Percentiles rank a stretch among this genome's conserved stretches.
These are phyloP conservation scores for Penicillium salamii DNA, from an alignment of 495 filamentous ascomycete genomes.

Conservation along the genomic window DNA sequence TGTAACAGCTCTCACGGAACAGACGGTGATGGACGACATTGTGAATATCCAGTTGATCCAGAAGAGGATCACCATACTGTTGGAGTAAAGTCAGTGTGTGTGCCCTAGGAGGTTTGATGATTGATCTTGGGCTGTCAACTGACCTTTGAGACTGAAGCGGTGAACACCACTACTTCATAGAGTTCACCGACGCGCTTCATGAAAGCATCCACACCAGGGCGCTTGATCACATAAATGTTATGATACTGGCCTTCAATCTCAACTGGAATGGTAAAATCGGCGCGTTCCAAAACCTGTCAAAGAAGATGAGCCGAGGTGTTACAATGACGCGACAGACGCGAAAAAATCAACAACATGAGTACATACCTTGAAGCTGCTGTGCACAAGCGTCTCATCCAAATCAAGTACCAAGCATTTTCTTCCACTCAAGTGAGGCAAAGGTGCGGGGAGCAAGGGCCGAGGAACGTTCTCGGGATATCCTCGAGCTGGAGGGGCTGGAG, in stretches of 20 bases:
- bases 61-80: constrained; percentile 91
- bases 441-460: constrained; percentile 71
- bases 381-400: constrained; percentile 96
- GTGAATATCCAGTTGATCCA: constrained; percentile 97
- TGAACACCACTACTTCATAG: constrained; percentile 98
- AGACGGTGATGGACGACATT: constrained; percentile 93
- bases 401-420: constrained; percentile 95
- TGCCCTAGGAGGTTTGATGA: constrained; percentile 3
- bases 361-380: constrained; percentile 97
- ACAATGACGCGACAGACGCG: not conserved
- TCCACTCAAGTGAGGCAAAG: constrained; percentile 71
- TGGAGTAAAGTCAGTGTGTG: constrained; percentile 4
- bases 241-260: constrained; percentile 99
- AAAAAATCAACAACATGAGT: not conserved
- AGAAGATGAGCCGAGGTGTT: constrained; percentile 16
- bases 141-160: constrained; percentile 97
- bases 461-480: constrained; percentile 33
- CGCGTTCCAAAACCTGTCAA: constrained; percentile 87
- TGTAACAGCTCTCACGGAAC: constrained; percentile 98
- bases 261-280: constrained; percentile 98
- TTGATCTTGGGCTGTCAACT: constrained; percentile 13
- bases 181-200: constrained; percentile 98
- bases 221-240: constrained; percentile 99
- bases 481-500: constrained; percentile 29
- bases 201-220: constrained; percentile 94